phyloP scores from a whole-genome alignment of 805 yeast genomes.

The Suhomyces kilbournensis region DNA sequence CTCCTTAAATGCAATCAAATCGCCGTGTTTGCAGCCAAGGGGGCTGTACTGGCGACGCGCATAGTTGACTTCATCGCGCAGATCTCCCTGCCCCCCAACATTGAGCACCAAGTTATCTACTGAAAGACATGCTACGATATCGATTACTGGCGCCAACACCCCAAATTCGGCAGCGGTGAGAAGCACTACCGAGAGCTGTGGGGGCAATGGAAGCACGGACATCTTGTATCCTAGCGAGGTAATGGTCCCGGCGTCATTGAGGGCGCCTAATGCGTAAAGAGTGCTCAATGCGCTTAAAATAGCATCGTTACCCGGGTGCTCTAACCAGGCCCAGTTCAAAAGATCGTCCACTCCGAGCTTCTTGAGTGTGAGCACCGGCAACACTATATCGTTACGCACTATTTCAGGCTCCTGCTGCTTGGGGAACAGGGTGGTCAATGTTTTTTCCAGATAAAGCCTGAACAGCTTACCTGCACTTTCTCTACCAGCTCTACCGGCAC shows the following conservation, averaged over 20 bases:
- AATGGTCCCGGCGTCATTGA: conserved; percentile 71
- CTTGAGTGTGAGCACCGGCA: conserved; percentile 82
- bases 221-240: conserved; percentile 80
- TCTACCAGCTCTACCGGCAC: conserved; percentile 99
- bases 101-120: conserved; percentile 84
- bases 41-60: conserved; percentile 67
- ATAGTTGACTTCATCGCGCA: conserved; percentile 80
- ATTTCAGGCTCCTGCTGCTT: conserved; percentile 92
- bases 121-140: conserved; percentile 87
- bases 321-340: conserved; percentile 88
- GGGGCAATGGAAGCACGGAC: conserved; percentile 89
- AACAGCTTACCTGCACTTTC: conserved; percentile 86
- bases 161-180: conserved; percentile 61
- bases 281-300: conserved; percentile 74
- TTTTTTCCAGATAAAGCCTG: conserved; percentile 74
- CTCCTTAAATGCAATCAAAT: conserved; percentile 78
- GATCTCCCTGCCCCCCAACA: conserved; percentile 64
- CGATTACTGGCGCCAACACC: conserved; percentile 68
- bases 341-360: conserved; percentile 80
- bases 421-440: conserved; percentile 56
- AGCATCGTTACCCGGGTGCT: conserved; percentile 80
- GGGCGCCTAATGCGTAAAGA: conserved; percentile 73
- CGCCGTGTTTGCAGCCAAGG: conserved; percentile 75
- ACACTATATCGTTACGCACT: conserved; percentile 76
- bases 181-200: conserved; percentile 84